Evolutionary conservation across 129 eudicot species (phyloP), one percentile per base, ranked within the genome.

Genomic region (Tanacetum coccineum): DNA sequence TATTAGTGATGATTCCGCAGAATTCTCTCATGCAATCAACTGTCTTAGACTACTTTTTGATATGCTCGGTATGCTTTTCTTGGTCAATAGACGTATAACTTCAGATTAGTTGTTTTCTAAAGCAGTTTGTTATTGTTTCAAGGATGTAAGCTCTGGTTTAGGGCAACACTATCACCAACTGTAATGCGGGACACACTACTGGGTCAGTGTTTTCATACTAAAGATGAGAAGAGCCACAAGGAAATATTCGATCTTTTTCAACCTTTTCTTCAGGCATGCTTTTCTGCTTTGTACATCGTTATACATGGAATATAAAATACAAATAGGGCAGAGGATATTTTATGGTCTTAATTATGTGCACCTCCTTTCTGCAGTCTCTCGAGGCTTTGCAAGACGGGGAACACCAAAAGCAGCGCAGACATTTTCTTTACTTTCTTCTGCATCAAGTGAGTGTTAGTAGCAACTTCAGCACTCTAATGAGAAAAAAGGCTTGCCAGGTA

Each of bases 361-460:
- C 46, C 45, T 21, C 49, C 11, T 70, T 15, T 79, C 3, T 74
- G 51, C 85, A 93, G 98, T 93, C 98, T 58, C 96, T 93, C 58
- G 98, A 93, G 78, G 96, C 92, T 74, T 81, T 93, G 73, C 96
- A 93, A 80, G 98, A 93, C 67, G 98, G 96, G 57, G 98, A 93
- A 71, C 89, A 86, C 81, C 92, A 86, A 76, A 84, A 86, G 72
- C 96, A 93, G 66, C 79, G 96, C 73, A 82, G 95, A 50, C 87
- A 85, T 78, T 76, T 89, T 52, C 67, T 93, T 45, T 93, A 82
- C 71, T 93, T 93, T 81, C 95, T 93, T 63, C 87, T 88, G 66
- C 98, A 88, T 83, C 98, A 93, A 88, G 98, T 93, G 59, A 83
- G 96, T 55, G 91, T 85, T 77, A 93, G 98, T 80, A 88, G 96